Conservation (phyloP, 73 alveolate genomes). For the Tetrahymena thermophila region DNA sequence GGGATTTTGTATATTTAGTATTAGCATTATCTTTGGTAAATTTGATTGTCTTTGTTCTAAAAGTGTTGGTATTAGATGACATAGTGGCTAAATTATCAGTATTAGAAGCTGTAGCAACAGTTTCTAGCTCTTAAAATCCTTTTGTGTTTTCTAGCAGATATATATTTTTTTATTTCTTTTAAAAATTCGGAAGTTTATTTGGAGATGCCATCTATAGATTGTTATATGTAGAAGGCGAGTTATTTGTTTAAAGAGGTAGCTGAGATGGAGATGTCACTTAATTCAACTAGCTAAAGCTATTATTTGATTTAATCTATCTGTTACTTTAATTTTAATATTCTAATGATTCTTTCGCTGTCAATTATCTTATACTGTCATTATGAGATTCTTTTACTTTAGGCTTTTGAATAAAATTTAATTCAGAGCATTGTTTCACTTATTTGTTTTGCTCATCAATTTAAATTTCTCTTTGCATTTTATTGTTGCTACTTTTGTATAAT, state of each 20-base stretch:
- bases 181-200: neutral
- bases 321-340: neutral
- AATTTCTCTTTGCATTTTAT: neutral
- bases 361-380: neutral
- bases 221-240: neutral
- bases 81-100: neutral
- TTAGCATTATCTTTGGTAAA: neutral
- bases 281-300: neutral
- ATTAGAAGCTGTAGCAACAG: neutral
- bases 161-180: neutral
- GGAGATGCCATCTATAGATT: neutral
- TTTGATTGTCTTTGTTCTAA: neutral
- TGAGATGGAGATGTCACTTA: neutral
- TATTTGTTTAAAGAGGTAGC: neutral
- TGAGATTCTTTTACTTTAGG: neutral
- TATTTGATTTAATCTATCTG: neutral
- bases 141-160: neutral
- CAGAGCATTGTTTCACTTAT: neutral
- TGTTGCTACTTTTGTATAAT: neutral
- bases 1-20: neutral
- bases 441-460: neutral
- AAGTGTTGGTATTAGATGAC: neutral
- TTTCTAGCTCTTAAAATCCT: neutral
- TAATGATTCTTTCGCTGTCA: neutral
- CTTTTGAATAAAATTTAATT: neutral